Evolutionary conservation across 441 rosid species (phyloP).

Genomic region (Populus hybrid): DNA sequence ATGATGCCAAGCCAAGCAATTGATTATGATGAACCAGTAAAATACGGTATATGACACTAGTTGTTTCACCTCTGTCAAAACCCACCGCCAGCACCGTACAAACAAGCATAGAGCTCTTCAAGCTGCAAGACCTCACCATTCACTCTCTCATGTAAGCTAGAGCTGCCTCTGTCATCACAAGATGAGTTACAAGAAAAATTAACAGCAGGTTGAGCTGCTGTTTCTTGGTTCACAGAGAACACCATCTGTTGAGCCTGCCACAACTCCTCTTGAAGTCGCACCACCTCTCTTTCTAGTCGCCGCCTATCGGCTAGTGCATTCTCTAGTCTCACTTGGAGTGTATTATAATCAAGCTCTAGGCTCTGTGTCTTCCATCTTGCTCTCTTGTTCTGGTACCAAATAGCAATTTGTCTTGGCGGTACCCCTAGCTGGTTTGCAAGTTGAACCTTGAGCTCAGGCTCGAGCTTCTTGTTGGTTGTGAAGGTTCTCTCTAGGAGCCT

Average conservation of each 20-base stretch:
- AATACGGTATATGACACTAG: neutral
- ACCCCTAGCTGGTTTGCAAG: slow-evolving; percentile 62
- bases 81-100: slow-evolving; percentile 35
- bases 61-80: slow-evolving; percentile 5
- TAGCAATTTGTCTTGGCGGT: slow-evolving; percentile 72
- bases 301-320: slow-evolving; percentile 46
- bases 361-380: slow-evolving; percentile 83
- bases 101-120: slow-evolving; percentile 67
- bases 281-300: slow-evolving; percentile 54
- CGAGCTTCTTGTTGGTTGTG: slow-evolving; percentile 58
- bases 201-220: neutral
- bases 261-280: slow-evolving; percentile 59
- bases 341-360: slow-evolving; percentile 58
- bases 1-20: neutral
- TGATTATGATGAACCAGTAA: neutral
- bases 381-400: slow-evolving; percentile 93
- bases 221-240: slow-evolving; percentile 16
- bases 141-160: slow-evolving; percentile 28
- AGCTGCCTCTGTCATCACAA: slow-evolving; percentile 30
- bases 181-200: slow-evolving; percentile 26
- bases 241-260: slow-evolving; percentile 42
- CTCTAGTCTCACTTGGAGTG: slow-evolving; percentile 57
- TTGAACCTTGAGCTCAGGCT: slow-evolving; percentile 65
- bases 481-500: slow-evolving; percentile 68
- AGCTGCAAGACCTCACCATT: slow-evolving; percentile 41